Base-by-base conservation (phyloP, 164 flowering plant species). In the Dillenia turbinata region DNA sequence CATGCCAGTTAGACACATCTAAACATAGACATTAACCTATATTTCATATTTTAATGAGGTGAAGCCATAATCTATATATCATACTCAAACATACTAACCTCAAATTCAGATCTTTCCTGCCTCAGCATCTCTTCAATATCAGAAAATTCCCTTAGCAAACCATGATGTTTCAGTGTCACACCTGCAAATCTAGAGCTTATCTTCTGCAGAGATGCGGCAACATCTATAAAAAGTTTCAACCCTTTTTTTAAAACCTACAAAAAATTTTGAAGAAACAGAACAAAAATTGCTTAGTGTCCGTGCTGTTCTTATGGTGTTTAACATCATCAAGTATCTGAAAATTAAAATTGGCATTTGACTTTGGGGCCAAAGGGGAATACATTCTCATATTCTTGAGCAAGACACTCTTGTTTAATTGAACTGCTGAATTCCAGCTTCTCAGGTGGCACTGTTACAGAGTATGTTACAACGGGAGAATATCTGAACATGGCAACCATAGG, bases 401-500 rank as follows among this genome's bases (percentile, higher is more conserved):
- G 81, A 78, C 77, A 79, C 10, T 79, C 85, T 61, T 66, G 69
- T 66, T 66, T 78, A 12, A 71, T 64, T 40, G 84, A 74, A 69
- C 59, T 72, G 50, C 69, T 68, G 61, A 84, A 85, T 56, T 82
- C 85, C 75, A 95, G 71, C 77, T 76, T 73, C 69, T 76, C 80
- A 40, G 87, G 90, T 33, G 97, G 97, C 78, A 85, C 61, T 54
- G 78, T 75, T 22, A 87, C 85, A 8, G 75, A 67, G 64, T 84
- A 92, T 46, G 80, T 83, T 12, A 77, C 68, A 17, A 95, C 78
- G 16, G 69, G 51, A 15, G 97, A 88, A 75, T 83, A 92, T 52
- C 75, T 81, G 74, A 92, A 83, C 90, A 88, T 79, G 14, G 97
- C 85, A 71, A 85, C 87, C 83, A 76, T 82, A 63, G 83, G 69